Base-by-base conservation (phyloP, 1,139 yeast species). In the Torulaspora pretoriensis region DNA sequence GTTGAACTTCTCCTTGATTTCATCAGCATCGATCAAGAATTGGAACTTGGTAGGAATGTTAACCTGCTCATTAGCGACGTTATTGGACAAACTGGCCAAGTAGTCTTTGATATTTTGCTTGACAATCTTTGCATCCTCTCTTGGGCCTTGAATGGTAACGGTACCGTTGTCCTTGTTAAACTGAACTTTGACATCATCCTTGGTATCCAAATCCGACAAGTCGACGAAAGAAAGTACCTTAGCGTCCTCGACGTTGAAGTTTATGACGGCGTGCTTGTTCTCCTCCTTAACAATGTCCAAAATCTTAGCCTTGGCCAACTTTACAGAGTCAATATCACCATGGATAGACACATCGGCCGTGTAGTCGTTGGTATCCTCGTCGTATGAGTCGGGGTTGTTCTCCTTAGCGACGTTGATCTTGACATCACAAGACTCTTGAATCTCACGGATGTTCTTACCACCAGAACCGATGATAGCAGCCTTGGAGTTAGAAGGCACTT, bases 241-340 rank as follows among this genome's bases (percentile, higher is more conserved):
- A 12, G 69, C 71, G 41, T 75, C 74, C 5, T 57, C 57, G 29
- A 83, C 70, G 14, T 70, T 58, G 32, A 83, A 51, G 57, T 70
- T 78, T 30, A 76, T 62, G 4, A 77, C 68, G 52, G 80, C 69
- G 56, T 69, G 72, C 58, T 81, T 82, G 43, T 87, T 83, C 60
- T 85, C 83, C 55, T 85, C 86, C 56, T 78, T 73, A 40, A 90
- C 95, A 59, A 89, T 84, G 25, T 78, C 78, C 61, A 80, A 60
- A 53, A 92, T 88, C 59, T 75, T 80, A 38, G 70, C 68, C 59
- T 82, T 83, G 23, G 97, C 96, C 44, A 76, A 74, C 54, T 75
- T 77, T 53, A 86, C 84, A 47, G 96, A 90, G 63, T 85, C 95
- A 48, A 78, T 76, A 61, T 89, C 96, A 68, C 98, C 98, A 50